These are phyloP conservation scores for Clonostachys byssicola DNA, from an alignment of 2,329 filamentous ascomycete genomes.

Conservation along the genomic window DNA sequence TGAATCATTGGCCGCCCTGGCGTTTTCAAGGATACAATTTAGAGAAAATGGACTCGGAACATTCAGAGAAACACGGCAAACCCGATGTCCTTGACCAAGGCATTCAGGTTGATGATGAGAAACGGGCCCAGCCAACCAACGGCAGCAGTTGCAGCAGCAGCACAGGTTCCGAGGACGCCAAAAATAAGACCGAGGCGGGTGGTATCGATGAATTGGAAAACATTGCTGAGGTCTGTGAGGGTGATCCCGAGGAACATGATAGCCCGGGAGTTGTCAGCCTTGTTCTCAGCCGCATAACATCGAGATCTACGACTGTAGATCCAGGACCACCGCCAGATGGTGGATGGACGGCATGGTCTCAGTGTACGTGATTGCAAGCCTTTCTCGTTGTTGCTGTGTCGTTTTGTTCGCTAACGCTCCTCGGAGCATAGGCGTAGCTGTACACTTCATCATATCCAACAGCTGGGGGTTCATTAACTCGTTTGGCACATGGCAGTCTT, in stretches of 20 bases:
- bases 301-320: slow-evolving; percentile 27
- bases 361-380: slow-evolving; percentile 21
- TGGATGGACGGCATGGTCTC: slow-evolving; percentile 40
- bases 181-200: too few species aligned
- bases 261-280: slow-evolving; percentile 20
- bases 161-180: too few species aligned
- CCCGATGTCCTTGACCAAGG: too few species aligned
- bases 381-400: not conserved
- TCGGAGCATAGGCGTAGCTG: not conserved
- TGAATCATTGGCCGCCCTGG: too few species aligned
- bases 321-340: slow-evolving; percentile 47
- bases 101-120: too few species aligned
- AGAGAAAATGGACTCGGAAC: too few species aligned
- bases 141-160: too few species aligned
- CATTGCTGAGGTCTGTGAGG: slow-evolving; percentile 1
- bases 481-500: slow-evolving; percentile 51
- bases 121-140: too few species aligned
- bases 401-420: not conserved
- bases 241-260: slow-evolving; percentile 1
- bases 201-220: not conserved
- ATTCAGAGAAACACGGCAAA: too few species aligned
- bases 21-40: too few species aligned
- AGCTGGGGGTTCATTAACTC: slow-evolving; percentile 46
- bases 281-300: slow-evolving; percentile 33
- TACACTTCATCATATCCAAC: slow-evolving; percentile 2